Evolutionary conservation across 2,329 filamentous ascomycete genomes (phyloP).

Genomic region (Paraphoma sp.): DNA sequence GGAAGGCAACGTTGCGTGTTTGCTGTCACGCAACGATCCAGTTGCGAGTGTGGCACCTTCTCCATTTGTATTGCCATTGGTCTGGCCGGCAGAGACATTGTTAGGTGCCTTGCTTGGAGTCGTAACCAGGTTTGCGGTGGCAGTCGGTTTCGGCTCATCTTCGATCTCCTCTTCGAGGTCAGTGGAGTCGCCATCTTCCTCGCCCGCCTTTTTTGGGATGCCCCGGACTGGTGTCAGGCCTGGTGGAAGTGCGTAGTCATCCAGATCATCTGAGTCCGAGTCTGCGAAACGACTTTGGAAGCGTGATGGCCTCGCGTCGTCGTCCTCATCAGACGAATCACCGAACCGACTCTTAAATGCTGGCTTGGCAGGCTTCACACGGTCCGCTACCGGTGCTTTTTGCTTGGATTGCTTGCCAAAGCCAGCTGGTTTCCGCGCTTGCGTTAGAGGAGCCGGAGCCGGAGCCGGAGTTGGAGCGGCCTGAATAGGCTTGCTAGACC

Average conservation of each 20-base stretch:
- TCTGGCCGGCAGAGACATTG: slow-evolving; percentile 16
- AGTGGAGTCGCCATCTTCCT: slow-evolving; percentile 64
- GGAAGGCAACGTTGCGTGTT: slow-evolving; percentile 39
- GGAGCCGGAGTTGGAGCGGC: slow-evolving; percentile 15
- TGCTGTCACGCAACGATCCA: slow-evolving; percentile 50
- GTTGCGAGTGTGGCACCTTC: slow-evolving; percentile 43
- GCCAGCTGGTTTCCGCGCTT: slow-evolving; percentile 16
- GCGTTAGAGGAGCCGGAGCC: slow-evolving; percentile 22
- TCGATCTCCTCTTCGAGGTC: slow-evolving; percentile 57
- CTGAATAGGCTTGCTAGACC: slow-evolving; percentile 40
- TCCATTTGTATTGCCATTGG: slow-evolving; percentile 15
- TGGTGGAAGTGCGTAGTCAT: slow-evolving; percentile 52
- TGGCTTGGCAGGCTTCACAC: slow-evolving; percentile 21
- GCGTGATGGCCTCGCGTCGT: slow-evolving; percentile 34
- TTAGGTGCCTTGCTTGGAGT: slow-evolving; percentile 24
- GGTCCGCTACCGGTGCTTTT: slow-evolving; percentile 22
- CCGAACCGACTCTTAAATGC: slow-evolving; percentile 62
- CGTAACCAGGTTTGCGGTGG: slow-evolving; percentile 43
- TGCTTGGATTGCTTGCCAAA: slow-evolving; percentile 31
- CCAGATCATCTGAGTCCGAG: slow-evolving; percentile 61
- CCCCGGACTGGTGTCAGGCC: slow-evolving; percentile 63
- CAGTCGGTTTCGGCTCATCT: slow-evolving; percentile 29
- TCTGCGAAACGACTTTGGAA: slow-evolving; percentile 59
- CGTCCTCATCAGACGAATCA: slow-evolving; percentile 71
- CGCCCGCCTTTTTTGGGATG: slow-evolving; percentile 62